Conservation (phyloP, 306 rosid species). For the Clitoria ternatea region DNA sequence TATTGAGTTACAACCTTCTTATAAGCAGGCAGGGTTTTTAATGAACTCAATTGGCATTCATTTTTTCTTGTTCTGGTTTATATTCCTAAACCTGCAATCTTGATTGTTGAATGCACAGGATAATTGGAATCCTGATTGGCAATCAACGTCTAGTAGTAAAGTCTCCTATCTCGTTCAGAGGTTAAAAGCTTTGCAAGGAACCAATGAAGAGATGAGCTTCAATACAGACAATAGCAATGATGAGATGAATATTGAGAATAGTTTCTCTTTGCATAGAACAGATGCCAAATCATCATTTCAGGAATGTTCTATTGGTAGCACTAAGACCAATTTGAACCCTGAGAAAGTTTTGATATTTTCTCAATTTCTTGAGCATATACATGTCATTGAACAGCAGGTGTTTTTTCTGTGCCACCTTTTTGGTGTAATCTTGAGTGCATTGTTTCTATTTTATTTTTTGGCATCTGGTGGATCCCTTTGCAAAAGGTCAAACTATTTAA, state of each 20-base stretch:
- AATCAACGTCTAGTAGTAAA: slow-evolving; percentile 95
- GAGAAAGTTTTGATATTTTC: slow-evolving; percentile 92
- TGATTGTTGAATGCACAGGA: slow-evolving; percentile 56
- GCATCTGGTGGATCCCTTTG: not conserved
- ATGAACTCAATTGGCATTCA: slow-evolving; percentile 15
- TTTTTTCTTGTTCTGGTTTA: not conserved
- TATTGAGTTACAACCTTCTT: slow-evolving; percentile 95
- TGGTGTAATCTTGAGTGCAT: slow-evolving; percentile 8
- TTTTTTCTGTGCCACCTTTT: not conserved
- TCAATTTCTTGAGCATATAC: slow-evolving; percentile 97
- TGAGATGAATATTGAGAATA: slow-evolving; percentile 25
- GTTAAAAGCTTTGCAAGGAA: slow-evolving; percentile 68
- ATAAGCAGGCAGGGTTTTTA: slow-evolving; percentile 72
- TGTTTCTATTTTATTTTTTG: not conserved
- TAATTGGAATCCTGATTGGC: slow-evolving; percentile 99
- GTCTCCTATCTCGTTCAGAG: slow-evolving; percentile 68
- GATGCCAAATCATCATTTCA: slow-evolving; percentile 25
- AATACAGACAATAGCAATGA: slow-evolving; percentile 22
- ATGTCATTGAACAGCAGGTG: slow-evolving; percentile 98
- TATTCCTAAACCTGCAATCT: slow-evolving; percentile 13
- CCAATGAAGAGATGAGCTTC: slow-evolving; percentile 34
- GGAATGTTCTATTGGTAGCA: slow-evolving; percentile 25
- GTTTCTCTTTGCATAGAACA: slow-evolving; percentile 28
- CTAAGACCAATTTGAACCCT: slow-evolving; percentile 22
- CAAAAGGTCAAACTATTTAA: slow-evolving; percentile 22